Evolutionary conservation across 164 flowering plant genomes (phyloP), one percentile per base, ranked within the genome.

Genomic region (Echeveria elegans): DNA sequence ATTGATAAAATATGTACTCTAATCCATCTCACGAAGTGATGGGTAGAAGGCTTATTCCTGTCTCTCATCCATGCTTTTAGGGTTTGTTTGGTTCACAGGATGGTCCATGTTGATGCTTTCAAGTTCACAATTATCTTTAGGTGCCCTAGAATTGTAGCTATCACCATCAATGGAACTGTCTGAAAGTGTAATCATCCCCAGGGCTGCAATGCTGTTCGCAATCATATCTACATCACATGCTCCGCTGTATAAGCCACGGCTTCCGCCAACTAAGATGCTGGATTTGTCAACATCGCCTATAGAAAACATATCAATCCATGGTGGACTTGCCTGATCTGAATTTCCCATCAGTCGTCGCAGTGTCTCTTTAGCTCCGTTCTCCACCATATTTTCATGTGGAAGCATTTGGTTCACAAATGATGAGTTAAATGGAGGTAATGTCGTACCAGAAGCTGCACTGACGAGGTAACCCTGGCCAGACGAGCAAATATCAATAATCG

Each of bases 391-490:
- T 9, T 83, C 67, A 32, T 80, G 80, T 12, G 96, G 77, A 31
- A 83, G 69, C 64, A 84, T 67, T 14, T 87, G 82, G 64, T 73
- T 82, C 69, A 82, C 79, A 30, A 83, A 75, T 16, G 73, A 78
- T 1, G 90, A 78, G 71, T 81, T 84, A 63, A 86, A 67, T 1
- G 93, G 88, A 23, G 90, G 79, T 41, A 89, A 76, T 29, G 92
- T 71, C 16, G 89, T 82, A 31, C 83, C 66, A 14, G 92, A 81
- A 18, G 95, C 98, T 4, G 95, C 88, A 75, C 93, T 89, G 14
- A 92, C 99, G 66, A 94, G 77, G 78, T 88, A 94, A 4, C 91
- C 97, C 76, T 86, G 97, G 21, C 96, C 96, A 2, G 97, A 85
- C 0, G 97, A 91, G 78, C 97, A 94, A 59, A 91, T 79, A 68